phyloP scores from a whole-genome alignment of 331 rosid species.

The Malus hybrid region DNA sequence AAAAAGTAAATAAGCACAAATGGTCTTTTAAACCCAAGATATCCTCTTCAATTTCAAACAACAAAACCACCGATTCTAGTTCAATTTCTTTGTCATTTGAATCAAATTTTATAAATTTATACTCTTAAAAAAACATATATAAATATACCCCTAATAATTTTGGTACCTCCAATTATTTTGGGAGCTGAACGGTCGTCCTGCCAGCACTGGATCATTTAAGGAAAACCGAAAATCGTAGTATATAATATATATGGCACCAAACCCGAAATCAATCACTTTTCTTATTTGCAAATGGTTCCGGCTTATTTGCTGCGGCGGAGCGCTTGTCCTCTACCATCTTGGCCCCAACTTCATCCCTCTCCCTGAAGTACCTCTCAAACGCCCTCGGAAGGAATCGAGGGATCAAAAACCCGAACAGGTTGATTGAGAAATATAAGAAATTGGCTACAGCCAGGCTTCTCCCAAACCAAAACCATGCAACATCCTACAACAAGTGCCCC shows the following conservation, averaged over 20 bases:
- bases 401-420: conserved; percentile 60
- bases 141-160: no score
- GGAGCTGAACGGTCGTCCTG: no score
- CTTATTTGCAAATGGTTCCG: conserved; percentile 33
- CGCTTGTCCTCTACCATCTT: conserved; percentile 58
- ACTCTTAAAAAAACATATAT: no score
- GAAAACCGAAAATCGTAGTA: neutral
- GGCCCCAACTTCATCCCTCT: conserved; percentile 46
- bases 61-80: no score
- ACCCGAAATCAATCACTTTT: conserved; percentile 34
- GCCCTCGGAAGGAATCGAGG: conserved; percentile 86
- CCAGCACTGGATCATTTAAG: no score
- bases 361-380: conserved; percentile 63
- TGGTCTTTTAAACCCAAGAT: no score
- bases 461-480: conserved; percentile 85
- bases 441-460: conserved; percentile 53
- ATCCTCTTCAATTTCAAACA: no score
- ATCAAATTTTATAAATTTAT: no score
- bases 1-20: no score
- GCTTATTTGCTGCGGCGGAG: conserved; percentile 20
- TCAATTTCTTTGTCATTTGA: no score
- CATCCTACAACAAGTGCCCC: conserved; percentile 39
- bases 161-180: no score
- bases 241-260: neutral
- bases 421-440: conserved; percentile 49